Evolutionary conservation across 2,329 filamentous ascomycete species (phyloP).

Genomic region (Exophiala viscosa): DNA sequence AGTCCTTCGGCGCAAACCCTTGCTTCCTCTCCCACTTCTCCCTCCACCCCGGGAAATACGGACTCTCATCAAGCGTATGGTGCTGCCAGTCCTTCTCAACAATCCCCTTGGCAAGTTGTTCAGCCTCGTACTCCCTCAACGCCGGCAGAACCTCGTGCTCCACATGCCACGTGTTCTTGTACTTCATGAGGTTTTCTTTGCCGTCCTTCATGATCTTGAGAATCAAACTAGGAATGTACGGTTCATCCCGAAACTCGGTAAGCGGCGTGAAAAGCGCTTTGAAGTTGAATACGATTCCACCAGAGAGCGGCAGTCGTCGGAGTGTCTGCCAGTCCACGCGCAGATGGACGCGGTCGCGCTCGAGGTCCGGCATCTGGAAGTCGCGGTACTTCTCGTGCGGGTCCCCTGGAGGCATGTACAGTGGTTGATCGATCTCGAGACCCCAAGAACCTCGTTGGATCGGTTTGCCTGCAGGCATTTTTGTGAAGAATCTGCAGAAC

Average conservation of each 20-base stretch:
- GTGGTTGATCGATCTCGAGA: constrained; percentile 68
- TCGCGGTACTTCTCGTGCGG: constrained; percentile 60
- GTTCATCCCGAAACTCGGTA: constrained; percentile 65
- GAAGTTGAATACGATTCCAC: constrained; percentile 79
- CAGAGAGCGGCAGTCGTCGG: constrained; percentile 71
- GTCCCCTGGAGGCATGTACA: constrained; percentile 70
- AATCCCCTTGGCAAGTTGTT: constrained; percentile 62
- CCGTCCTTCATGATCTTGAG: constrained; percentile 67
- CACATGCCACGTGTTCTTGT: constrained; percentile 78
- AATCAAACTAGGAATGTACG: constrained; percentile 66
- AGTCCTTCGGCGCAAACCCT: constrained; percentile 46
- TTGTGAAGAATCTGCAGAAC: constrained; percentile 77
- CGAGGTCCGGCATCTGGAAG: constrained; percentile 55
- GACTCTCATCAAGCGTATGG: constrained; percentile 67
- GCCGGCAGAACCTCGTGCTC: constrained; percentile 67
- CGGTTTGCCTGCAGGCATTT: constrained; percentile 67
- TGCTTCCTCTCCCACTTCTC: constrained; percentile 67
- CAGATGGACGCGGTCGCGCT: constrained; percentile 59
- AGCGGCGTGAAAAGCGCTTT: constrained; percentile 79
- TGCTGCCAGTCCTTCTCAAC: constrained; percentile 62
- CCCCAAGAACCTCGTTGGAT: constrained; percentile 86
- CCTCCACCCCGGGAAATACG: constrained; percentile 74
- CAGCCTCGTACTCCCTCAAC: constrained; percentile 59
- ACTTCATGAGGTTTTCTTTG: constrained; percentile 68
- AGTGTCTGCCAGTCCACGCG: constrained; percentile 88